Conservation (phyloP, 2,329 filamentous ascomycete genomes). For the Pseudophaeomoniella oleicola region DNA sequence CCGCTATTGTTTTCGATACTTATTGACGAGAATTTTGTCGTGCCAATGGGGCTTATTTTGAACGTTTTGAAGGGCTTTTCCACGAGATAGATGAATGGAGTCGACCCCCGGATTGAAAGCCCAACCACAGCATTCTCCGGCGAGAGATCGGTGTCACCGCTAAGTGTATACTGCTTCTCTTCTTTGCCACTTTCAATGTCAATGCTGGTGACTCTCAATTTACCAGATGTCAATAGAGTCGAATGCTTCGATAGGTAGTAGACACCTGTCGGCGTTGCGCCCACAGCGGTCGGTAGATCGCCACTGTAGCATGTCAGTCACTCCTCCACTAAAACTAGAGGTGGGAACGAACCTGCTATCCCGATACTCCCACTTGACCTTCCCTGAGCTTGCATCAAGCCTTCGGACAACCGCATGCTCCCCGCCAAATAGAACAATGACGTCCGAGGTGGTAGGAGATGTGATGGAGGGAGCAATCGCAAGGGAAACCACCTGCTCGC, state of each 20-base stretch:
- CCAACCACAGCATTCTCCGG: constrained; percentile 6
- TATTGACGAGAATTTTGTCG: constrained; percentile 23
- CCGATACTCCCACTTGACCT: constrained; percentile 63
- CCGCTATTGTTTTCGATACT: constrained; percentile 24
- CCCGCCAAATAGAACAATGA: constrained; percentile 52
- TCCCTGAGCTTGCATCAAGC: constrained; percentile 58
- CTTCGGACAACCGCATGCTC: constrained; percentile 47
- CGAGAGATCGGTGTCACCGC: constrained; percentile 57
- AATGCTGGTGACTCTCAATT: constrained; percentile 59
- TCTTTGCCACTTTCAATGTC: constrained; percentile 61
- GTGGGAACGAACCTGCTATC: constrained; percentile 36
- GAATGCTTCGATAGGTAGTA: constrained; percentile 64
- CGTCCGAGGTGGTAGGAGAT: constrained; percentile 42
- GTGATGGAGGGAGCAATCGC: background rate
- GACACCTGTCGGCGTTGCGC: constrained; percentile 51
- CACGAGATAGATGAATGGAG: constrained; percentile 28
- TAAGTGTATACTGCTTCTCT: constrained; percentile 55
- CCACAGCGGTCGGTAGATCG: constrained; percentile 62
- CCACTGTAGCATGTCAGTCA: constrained; percentile 31
- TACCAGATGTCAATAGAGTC: constrained; percentile 52
- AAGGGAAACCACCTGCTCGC: background rate
- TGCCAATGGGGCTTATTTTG: constrained; percentile 30
- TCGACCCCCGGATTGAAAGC: constrained; percentile 18
- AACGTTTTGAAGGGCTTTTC: constrained; percentile 27
- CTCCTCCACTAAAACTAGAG: constrained; percentile 1